These are phyloP conservation scores for Globisporangium cystogenes DNA, from an alignment of 352 stramenopile species.

Conservation along the genomic window DNA sequence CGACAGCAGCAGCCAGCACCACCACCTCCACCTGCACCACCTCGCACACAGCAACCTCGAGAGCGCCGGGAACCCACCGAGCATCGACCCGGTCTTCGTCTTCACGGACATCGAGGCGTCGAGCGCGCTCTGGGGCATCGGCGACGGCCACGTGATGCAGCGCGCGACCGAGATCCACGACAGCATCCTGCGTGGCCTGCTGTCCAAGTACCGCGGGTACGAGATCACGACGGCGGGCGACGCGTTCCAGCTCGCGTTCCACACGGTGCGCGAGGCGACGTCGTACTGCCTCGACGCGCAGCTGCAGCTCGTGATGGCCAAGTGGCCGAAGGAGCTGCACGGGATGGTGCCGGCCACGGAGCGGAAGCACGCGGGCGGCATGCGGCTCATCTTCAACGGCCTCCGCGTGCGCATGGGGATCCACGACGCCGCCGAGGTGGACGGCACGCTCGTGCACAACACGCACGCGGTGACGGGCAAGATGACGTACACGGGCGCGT, in stretches of 20 bases:
- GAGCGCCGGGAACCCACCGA: slow-evolving; percentile 44
- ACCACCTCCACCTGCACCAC: slow-evolving; percentile 51
- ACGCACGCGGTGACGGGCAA: slow-evolving; percentile 63
- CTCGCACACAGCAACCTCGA: slow-evolving; percentile 46
- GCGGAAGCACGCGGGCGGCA: slow-evolving; percentile 31
- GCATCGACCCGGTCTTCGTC: slow-evolving; percentile 50
- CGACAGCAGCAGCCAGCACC: slow-evolving; percentile 29
- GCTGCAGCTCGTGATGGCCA: slow-evolving; percentile 41
- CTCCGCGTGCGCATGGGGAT: slow-evolving; percentile 76
- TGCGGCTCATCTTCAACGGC: slow-evolving; percentile 46
- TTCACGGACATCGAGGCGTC: slow-evolving; percentile 77
- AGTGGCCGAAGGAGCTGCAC: slow-evolving; percentile 57
- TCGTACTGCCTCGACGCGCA: slow-evolving; percentile 68
- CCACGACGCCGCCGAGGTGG: slow-evolving; percentile 50
- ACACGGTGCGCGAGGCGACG: slow-evolving; percentile 51
- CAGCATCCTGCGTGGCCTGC: slow-evolving; percentile 40
- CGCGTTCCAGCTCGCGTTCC: slow-evolving; percentile 72
- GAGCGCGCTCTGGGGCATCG: slow-evolving; percentile 60
- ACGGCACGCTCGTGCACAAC: slow-evolving; percentile 44
- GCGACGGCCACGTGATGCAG: slow-evolving; percentile 50
- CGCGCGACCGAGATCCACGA: slow-evolving; percentile 57
- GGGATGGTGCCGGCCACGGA: slow-evolving; percentile 47
- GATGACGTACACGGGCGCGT: slow-evolving; percentile 57
- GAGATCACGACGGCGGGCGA: slow-evolving; percentile 75
- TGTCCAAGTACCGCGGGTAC: slow-evolving; percentile 56